Evolutionary conservation across 495 filamentous ascomycete genomes (phyloP), one percentile per base, ranked within the genome.

Genomic region (Trichoderma reesei): DNA sequence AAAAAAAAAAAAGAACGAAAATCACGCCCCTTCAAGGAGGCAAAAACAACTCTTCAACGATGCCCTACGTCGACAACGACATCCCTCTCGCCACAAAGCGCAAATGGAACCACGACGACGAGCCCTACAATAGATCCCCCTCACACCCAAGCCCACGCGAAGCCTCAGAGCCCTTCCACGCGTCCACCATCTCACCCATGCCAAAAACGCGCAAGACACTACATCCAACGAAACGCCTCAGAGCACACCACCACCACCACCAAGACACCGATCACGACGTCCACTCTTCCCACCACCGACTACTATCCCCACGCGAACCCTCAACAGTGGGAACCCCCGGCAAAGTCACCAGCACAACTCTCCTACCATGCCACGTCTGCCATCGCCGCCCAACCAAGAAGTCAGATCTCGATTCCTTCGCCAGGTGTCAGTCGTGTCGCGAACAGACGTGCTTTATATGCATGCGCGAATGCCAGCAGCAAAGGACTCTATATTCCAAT

Each of bases 341-440:
- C 20, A 56, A 34, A 56, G 20, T 56, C 3, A 31, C 8, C 51
- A 26, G 51, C 51, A 14, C 69, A 0, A 64, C 72, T 1, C 74
- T 79, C 60, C 74, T 63, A 62, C 74, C 77, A 14, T 81, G 79
- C 65, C 77, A 81, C 70, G 77, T 81, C 64, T 81, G 79, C 70
- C 75, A 69, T 66, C 75, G 78, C 37, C 75, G 76, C 46, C 79
- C 79, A 0, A 76, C 67, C 65, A 79, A 75, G 71, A 80, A 76
- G 62, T 72, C 75, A 42, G 76, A 81, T 65, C 75, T 80, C 44
- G 78, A 81, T 65, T 75, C 72, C 38, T 81, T 76, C 63, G 74
- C 76, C 51, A 72, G 79, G 64, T 81, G 79, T 63, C 69, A 73
- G 62, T 78, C 74, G 6, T 81, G 79, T 63, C 74, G 75, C n/a